Conservation (phyloP, 2,329 filamentous ascomycete species). For the Phialemonium atrogriseum region DNA sequence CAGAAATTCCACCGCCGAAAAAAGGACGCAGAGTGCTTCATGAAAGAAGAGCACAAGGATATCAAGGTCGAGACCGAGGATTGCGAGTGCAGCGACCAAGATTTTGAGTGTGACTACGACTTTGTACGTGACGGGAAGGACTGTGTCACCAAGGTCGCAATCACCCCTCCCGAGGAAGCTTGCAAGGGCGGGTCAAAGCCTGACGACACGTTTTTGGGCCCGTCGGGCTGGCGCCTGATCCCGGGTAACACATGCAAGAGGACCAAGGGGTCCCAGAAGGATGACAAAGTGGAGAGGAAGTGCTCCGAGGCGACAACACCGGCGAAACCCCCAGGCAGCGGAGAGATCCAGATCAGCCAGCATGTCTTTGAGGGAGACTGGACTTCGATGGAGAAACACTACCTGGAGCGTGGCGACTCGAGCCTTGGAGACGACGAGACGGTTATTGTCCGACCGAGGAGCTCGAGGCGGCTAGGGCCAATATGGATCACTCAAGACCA, state of each 20-base stretch:
- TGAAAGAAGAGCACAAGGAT: conserved; percentile 78
- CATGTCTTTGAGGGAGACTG: conserved; percentile 54
- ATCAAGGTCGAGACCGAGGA: conserved; percentile 59
- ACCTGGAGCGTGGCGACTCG: conserved; percentile 68
- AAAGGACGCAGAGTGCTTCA: conserved; percentile 79
- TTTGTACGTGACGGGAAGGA: conserved; percentile 62
- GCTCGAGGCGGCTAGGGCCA: conserved; percentile 30
- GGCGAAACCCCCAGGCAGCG: conserved; percentile 48
- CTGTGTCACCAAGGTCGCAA: conserved; percentile 56
- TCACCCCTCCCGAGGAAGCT: conserved; percentile 60
- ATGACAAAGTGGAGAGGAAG: conserved; percentile 63
- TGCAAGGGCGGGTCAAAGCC: conserved; percentile 59
- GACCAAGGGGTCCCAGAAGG: conserved; percentile 53
- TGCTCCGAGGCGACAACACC: conserved; percentile 56
- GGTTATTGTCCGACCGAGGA: conserved; percentile 42
- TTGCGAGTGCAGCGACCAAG: conserved; percentile 73
- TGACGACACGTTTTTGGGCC: conserved; percentile 70
- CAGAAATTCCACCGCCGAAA: conserved; percentile 82
- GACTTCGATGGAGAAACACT: conserved; percentile 49
- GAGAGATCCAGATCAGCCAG: conserved; percentile 55
- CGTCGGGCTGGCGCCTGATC: conserved; percentile 87
- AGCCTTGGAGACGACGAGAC: conserved; percentile 64
- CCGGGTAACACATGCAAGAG: conserved; percentile 70
- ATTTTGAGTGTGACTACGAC: conserved; percentile 97
- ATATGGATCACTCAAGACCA: conserved; percentile 76